These are phyloP conservation scores for Primulina huaijiensis DNA, from an alignment of 257 asterid genomes.

Conservation along the genomic window DNA sequence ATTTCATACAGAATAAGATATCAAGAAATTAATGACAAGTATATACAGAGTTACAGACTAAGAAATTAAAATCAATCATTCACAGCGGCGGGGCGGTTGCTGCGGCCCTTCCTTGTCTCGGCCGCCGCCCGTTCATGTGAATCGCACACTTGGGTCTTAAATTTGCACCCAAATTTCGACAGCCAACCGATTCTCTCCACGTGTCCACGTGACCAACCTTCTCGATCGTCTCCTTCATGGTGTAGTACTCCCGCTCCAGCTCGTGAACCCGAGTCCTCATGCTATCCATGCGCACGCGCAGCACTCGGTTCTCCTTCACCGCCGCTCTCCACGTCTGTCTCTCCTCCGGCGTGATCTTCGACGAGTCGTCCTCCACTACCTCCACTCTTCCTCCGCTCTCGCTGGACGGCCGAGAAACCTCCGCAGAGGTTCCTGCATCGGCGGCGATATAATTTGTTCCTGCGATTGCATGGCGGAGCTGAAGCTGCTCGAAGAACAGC, in stretches of 20 bases:
- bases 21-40: background rate
- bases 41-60: background rate
- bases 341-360: constrained; percentile 17
- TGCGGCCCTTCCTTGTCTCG: constrained; percentile 54
- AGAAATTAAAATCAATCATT: too few relatives aligned
- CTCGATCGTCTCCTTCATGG: constrained; percentile 68
- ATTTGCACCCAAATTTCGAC: constrained; percentile 76
- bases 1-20: background rate
- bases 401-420: background rate
- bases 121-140: constrained; percentile 73
- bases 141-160: constrained; percentile 91
- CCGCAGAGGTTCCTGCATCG: background rate
- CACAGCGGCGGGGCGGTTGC: constrained; percentile 32
- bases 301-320: constrained; percentile 83
- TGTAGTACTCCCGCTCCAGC: constrained; percentile 77
- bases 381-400: background rate
- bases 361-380: background rate
- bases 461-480: constrained; percentile 94
- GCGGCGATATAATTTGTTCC: constrained; percentile 43
- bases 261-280: constrained; percentile 88
- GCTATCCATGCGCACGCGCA: constrained; percentile 75
- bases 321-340: constrained; percentile 60
- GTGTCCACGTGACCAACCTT: constrained; percentile 54
- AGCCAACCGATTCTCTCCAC: constrained; percentile 59
- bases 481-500: constrained; percentile 91